These are phyloP conservation scores for Claviceps fusiformis DNA, from an alignment of 2,329 filamentous ascomycete species.

Conservation along the genomic window DNA sequence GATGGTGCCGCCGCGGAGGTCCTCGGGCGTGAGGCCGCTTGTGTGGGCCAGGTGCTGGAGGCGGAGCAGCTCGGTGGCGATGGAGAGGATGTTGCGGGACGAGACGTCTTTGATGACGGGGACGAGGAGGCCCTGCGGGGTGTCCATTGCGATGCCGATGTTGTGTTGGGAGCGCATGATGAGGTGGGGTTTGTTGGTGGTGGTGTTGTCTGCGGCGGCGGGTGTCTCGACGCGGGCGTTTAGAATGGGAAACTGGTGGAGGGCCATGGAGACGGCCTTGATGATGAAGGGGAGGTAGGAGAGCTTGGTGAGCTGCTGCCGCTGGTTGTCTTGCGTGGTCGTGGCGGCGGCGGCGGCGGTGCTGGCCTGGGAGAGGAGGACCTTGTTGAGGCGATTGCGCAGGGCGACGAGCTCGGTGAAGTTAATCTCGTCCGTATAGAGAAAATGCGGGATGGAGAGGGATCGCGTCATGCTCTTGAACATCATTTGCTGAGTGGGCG, in stretches of 20 bases:
- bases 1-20: slow-evolving; percentile 79
- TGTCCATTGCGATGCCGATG: slow-evolving; percentile 93
- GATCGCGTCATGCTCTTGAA: slow-evolving; percentile 96
- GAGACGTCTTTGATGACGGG: slow-evolving; percentile 83
- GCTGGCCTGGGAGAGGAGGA: slow-evolving; percentile 29
- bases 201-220: slow-evolving; percentile 26
- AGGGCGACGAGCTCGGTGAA: slow-evolving; percentile 62
- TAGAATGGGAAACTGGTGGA: slow-evolving; percentile 71
- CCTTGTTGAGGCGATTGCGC: slow-evolving; percentile 59
- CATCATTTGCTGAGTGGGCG: slow-evolving; percentile 78
- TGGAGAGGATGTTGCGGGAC: slow-evolving; percentile 58
- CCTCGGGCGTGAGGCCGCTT: slow-evolving; percentile 61
- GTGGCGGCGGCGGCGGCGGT: no score
- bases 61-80: slow-evolving; percentile 62
- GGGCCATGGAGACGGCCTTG: slow-evolving; percentile 80
- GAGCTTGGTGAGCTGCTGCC: slow-evolving; percentile 43
- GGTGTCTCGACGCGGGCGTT: slow-evolving; percentile 78
- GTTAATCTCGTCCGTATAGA: slow-evolving; percentile 84
- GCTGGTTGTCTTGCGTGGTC: slow-evolving; percentile 28
- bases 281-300: slow-evolving; percentile 91
- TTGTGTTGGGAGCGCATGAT: slow-evolving; percentile 78
- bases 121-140: slow-evolving; percentile 73
- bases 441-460: slow-evolving; percentile 82
- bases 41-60: slow-evolving; percentile 59
- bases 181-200: slow-evolving; percentile 55